Evolutionary conservation across 2,329 filamentous ascomycete genomes (phyloP), one percentile per base, ranked within the genome.

Genomic region (Ophiostoma piceae): DNA sequence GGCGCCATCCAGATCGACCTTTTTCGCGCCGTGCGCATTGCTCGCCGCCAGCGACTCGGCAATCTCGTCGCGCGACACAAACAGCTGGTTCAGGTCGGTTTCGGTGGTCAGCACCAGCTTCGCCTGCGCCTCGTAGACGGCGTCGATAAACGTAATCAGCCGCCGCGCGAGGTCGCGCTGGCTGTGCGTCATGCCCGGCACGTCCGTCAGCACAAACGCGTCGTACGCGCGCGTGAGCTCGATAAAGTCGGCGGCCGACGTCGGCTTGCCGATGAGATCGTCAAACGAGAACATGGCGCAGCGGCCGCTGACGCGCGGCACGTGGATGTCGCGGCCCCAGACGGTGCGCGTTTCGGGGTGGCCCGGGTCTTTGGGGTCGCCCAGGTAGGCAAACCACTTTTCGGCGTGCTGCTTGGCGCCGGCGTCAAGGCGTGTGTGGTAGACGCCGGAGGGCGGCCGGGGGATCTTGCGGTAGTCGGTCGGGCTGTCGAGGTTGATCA

Each of bases 381-480:
- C 95, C 0, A 99, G 86, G 81, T 96, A 98, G 70, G 88, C 87
- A 81, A 98, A 97, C 95, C 95, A 99, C 78, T 94, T 94, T 74
- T 97, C 88, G 19, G 93, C 92, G 77, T 99, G 95, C 0, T 87
- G 87, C 12, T 85, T 79, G 3, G 95, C 94, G 68, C 90, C 88
- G 9, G 84, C 84, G 78, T 94, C 93, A 1, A 98, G 87, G 0
- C 92, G 91, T 71, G 92, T 89, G 81, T 98, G 92, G 79, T 98
- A 99, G 22, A 99, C 95, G 51, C 92, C 94, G 0, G 92, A 96
- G 0, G 94, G 90, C 2, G 95, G 95, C 0, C 95, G 88, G 1
- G 94, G 92, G 70, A 99, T 96, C 80, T 97, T 98, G 76, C 95
- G 92, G 82, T 99, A 99, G 80, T 99, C 95, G 51, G 94, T 99